These are phyloP conservation scores for Lasiodiplodia gonubiensis DNA, from an alignment of 2,329 filamentous ascomycete species.

Conservation along the genomic window DNA sequence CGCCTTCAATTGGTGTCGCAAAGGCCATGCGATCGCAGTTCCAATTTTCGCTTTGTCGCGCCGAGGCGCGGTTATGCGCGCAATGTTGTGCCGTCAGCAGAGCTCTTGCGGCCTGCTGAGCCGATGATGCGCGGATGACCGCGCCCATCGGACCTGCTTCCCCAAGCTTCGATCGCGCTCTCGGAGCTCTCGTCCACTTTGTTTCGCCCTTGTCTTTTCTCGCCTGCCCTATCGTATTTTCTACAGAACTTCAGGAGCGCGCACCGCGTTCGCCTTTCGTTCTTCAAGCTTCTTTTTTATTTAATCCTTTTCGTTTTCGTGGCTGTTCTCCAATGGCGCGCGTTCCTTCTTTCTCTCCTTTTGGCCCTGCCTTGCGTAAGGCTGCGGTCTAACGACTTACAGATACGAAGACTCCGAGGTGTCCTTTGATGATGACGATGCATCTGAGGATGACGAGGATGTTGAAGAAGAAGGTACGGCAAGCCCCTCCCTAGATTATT, in stretches of 20 bases:
- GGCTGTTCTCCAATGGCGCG: background rate
- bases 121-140: conserved; percentile 16
- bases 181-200: background rate
- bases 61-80: conserved; percentile 12
- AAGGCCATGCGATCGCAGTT: background rate
- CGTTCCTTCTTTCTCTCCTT: background rate
- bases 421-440: conserved; percentile 29
- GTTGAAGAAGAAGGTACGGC: conserved; percentile 5
- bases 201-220: background rate
- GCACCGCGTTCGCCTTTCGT: background rate
- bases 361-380: conserved; percentile 8
- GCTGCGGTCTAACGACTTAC: conserved; percentile 23
- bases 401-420: conserved; percentile 29
- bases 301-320: background rate
- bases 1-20: conserved; percentile 23
- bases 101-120: conserved; percentile 22
- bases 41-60: background rate
- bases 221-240: background rate
- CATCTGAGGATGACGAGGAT: conserved; percentile 28
- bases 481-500: background rate
- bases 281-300: background rate
- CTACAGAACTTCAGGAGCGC: conserved; percentile 1
- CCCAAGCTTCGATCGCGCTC: conserved; percentile 14
- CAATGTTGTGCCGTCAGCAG: conserved; percentile 4
- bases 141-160: conserved; percentile 3